These are phyloP conservation scores for Takashimella tepidaria DNA, from an alignment of 1,284 basidiomycete species.

Conservation along the genomic window DNA sequence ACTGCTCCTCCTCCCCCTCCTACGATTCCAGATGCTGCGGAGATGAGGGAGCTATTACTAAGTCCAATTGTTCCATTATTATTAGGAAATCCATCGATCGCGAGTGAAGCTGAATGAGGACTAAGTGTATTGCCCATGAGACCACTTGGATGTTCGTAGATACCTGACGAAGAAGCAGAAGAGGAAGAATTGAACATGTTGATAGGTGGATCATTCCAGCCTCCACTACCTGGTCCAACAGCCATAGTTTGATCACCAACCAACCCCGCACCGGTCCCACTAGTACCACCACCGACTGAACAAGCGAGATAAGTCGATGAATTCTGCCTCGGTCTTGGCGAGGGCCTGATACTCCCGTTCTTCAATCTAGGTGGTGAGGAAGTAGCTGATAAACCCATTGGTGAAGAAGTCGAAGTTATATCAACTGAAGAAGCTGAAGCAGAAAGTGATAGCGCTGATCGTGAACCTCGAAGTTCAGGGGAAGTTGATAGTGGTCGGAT, in stretches of 20 bases:
- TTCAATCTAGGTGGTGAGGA: background rate
- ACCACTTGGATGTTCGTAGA: too few species aligned
- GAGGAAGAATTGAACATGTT: conserved; percentile 22
- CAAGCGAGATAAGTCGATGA: conserved; percentile 9
- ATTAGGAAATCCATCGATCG: background rate
- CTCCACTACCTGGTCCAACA: conserved; percentile 11
- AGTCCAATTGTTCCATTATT: too few species aligned
- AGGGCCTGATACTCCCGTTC: background rate
- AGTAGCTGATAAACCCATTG: background rate
- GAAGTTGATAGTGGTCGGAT: background rate
- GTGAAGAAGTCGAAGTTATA: background rate
- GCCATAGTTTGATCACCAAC: background rate
- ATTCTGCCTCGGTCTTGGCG: conserved; percentile 14
- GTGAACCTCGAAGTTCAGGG: background rate
- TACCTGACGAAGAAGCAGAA: too few species aligned
- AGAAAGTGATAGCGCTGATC: background rate
- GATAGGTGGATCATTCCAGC: conserved; percentile 47
- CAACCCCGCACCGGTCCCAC: background rate
- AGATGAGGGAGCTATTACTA: too few species aligned
- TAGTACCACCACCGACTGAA: too few species aligned
- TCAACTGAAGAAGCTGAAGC: background rate
- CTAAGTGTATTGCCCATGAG: background rate
- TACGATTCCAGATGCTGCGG: too few species aligned
- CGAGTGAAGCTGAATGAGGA: background rate
- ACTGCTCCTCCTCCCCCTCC: too few species aligned